These are phyloP conservation scores for Fusarium sp. DNA, from an alignment of 2,329 filamentous ascomycete species.

Conservation along the genomic window DNA sequence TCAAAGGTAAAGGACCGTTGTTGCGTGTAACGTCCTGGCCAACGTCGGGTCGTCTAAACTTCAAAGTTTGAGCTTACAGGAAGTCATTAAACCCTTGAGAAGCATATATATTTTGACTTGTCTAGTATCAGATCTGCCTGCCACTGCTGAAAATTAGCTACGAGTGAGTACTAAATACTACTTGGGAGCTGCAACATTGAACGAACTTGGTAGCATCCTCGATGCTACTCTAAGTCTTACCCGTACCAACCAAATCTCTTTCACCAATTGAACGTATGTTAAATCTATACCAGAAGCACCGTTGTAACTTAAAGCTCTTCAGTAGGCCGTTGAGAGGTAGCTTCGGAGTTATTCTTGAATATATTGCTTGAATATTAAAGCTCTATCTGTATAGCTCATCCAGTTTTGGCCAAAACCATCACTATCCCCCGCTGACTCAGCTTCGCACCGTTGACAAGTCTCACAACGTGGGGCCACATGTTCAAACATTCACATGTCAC, in stretches of 20 bases:
- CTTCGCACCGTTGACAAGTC: slow-evolving; percentile 1
- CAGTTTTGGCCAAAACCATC: background rate
- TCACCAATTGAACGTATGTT: too few relatives aligned
- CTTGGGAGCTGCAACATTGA: background rate
- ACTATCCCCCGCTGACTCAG: slow-evolving; percentile 23
- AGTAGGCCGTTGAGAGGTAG: background rate
- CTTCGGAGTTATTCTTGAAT: background rate
- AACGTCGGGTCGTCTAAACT: background rate
- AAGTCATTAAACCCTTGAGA: background rate
- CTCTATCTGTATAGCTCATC: background rate
- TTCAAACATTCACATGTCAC: slow-evolving; percentile 42
- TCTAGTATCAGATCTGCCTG: background rate
- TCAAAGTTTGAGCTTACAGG: background rate
- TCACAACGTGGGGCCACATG: slow-evolving; percentile 33
- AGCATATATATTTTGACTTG: background rate
- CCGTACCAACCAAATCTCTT: too few relatives aligned
- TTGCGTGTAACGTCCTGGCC: background rate
- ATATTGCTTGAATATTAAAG: background rate
- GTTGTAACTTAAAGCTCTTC: background rate
- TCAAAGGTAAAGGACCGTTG: background rate
- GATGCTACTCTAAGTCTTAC: background rate
- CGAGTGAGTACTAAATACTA: too few relatives aligned
- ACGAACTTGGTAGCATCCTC: background rate
- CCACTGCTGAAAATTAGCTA: background rate
- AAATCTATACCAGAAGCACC: too few relatives aligned